phyloP scores from a whole-genome alignment of 129 eudicot species.

The Rutidosis leptorrhynchoides region DNA sequence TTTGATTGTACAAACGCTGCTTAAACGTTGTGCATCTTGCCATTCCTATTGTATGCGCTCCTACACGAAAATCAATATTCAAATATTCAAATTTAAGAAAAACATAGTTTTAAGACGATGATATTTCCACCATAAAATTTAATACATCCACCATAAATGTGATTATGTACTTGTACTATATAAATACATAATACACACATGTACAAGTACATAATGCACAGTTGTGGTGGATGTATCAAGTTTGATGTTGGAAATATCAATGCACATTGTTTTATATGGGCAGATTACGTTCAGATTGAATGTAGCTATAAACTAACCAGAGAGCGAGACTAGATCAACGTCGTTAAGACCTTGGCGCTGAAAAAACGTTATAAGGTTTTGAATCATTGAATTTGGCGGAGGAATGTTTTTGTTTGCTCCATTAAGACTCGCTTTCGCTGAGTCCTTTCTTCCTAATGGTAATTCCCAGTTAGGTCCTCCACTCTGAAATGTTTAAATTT shows the following conservation, averaged over 20 bases:
- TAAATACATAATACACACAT: too few relatives aligned
- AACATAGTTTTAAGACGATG: too few relatives aligned
- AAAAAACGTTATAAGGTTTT: slow-evolving; percentile 51
- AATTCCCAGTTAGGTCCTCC: slow-evolving; percentile 93
- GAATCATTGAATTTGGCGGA: slow-evolving; percentile 72
- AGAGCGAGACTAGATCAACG: slow-evolving; percentile 86
- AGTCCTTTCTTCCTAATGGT: slow-evolving; percentile 87
- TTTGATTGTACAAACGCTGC: slow-evolving; percentile 80
- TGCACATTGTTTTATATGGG: neutral
- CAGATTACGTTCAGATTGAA: slow-evolving; percentile 21
- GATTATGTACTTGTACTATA: too few relatives aligned
- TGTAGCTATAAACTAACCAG: slow-evolving; percentile 43
- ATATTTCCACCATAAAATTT: too few relatives aligned
- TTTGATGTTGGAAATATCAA: too few relatives aligned
- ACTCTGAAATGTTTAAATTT: slow-evolving; percentile 40
- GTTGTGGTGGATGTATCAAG: too few relatives aligned
- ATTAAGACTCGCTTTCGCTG: slow-evolving; percentile 64
- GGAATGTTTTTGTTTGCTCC: slow-evolving; percentile 73
- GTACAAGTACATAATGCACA: too few relatives aligned
- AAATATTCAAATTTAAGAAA: neutral
- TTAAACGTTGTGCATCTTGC: slow-evolving; percentile 80
- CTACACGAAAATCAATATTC: slow-evolving; percentile 22
- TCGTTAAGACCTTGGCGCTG: slow-evolving; percentile 68
- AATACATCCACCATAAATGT: too few relatives aligned
- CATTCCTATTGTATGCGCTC: slow-evolving; percentile 90